Conservation (phyloP, 78 protist genomes). For the slime mould (Dictyostelium discoideum) region dicty_2.7 NC_007091.3:480001-480500, state of each 20-base stretch:
- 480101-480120: no score
- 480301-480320: neutral
- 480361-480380: conserved; percentile 50
- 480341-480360: conserved; percentile 31
- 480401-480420: conserved; percentile 13
- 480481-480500: neutral
- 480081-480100: no score
- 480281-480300: neutral
- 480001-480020: conserved; percentile 25
- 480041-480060: no score
- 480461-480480: neutral
- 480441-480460: conserved; percentile 24
- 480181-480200: conserved; percentile 49
- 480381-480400: neutral
- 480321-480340: conserved; percentile 11
- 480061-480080: no score
- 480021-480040: no score
- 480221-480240: neutral
- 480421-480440: conserved; percentile 37
- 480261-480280: conserved; percentile 1
- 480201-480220: conserved; percentile 19
- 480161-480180: conserved; percentile 20
- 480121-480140: conserved; percentile 24
- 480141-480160: conserved; percentile 49
- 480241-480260: conserved; percentile 19